phyloP scores from a whole-genome alignment of 2,329 filamentous ascomycete species.

The Didymella exigua region DNA sequence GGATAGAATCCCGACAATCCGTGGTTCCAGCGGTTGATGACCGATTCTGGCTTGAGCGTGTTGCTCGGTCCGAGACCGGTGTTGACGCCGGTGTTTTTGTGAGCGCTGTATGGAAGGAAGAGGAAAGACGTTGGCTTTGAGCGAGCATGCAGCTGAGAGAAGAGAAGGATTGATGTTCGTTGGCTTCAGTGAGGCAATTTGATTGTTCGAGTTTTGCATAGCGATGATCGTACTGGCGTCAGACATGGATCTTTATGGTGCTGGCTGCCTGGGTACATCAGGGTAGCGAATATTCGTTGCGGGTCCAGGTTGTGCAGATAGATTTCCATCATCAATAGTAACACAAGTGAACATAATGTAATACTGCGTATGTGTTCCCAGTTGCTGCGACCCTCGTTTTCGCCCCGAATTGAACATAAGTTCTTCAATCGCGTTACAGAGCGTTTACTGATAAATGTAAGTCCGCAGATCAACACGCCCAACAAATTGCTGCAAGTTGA shows the following conservation, averaged over 20 bases:
- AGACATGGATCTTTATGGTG: constrained; percentile 6
- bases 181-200: constrained; percentile 1
- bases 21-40: constrained; percentile 10
- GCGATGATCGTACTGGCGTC: constrained; percentile 16
- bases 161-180: not conserved
- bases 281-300: not conserved
- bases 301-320: not conserved
- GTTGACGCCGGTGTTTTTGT: constrained; percentile 12
- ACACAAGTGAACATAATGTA: constrained; percentile 3
- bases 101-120: not conserved
- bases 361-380: not conserved
- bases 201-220: constrained; percentile 16
- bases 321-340: not conserved
- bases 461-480: no score
- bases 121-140: not conserved
- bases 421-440: not conserved
- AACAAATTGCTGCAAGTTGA: no score
- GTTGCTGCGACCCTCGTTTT: not conserved
- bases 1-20: constrained; percentile 24
- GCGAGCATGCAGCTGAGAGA: not conserved
- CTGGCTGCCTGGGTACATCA: not conserved
- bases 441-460: not conserved
- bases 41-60: not conserved
- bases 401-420: not conserved
- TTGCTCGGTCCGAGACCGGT: not conserved